A percentile compares a stretch with the other conserved stretches of the same genome.
Evolutionary conservation across 768 basidiomycete species (phyloP).

Genomic region (Termitomyces sp.): DNA sequence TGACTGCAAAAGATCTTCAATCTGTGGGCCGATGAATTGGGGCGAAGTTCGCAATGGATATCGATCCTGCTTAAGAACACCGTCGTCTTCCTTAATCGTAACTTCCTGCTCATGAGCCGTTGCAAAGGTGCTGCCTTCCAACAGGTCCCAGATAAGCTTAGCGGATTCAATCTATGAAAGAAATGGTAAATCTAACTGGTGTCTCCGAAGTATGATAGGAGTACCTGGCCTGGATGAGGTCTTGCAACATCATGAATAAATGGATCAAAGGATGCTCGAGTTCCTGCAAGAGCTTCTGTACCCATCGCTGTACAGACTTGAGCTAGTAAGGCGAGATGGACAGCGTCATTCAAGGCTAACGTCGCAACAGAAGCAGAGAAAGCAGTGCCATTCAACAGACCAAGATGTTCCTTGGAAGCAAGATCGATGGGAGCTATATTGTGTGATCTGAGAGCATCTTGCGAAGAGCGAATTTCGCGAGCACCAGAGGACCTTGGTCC

Average conservation of each 20-base stretch:
- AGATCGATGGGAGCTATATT: slow-evolving; percentile 60
- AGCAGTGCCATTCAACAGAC: slow-evolving; percentile 80
- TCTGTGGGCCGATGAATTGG: slow-evolving; percentile 83
- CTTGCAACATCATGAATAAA: slow-evolving; percentile 75
- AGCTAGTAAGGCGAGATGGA: slow-evolving; percentile 58
- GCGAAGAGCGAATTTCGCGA: slow-evolving; percentile 47
- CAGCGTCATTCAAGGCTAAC: slow-evolving; percentile 67
- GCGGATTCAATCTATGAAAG: slow-evolving; percentile 58
- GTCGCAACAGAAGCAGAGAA: slow-evolving; percentile 78
- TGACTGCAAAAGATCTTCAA: slow-evolving; percentile 71
- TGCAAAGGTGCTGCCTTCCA: slow-evolving; percentile 66
- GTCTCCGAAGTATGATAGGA: slow-evolving; percentile 5
- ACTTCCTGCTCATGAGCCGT: slow-evolving; percentile 66
- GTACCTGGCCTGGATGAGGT: slow-evolving; percentile 77
- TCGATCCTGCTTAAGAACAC: slow-evolving; percentile 75
- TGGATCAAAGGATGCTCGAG: slow-evolving; percentile 64
- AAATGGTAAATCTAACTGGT: not conserved
- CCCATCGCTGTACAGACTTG: slow-evolving; percentile 81
- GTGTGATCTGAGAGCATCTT: slow-evolving; percentile 53
- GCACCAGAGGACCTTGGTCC: slow-evolving; percentile 42
- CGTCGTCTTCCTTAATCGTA: slow-evolving; percentile 65
- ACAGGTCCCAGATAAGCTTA: slow-evolving; percentile 58
- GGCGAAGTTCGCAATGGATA: slow-evolving; percentile 70
- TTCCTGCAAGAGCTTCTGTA: slow-evolving; percentile 74
- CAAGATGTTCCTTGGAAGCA: slow-evolving; percentile 73